Conservation (phyloP, 768 basidiomycete genomes). For the Cystobasidiopsis lactophilus region DNA sequence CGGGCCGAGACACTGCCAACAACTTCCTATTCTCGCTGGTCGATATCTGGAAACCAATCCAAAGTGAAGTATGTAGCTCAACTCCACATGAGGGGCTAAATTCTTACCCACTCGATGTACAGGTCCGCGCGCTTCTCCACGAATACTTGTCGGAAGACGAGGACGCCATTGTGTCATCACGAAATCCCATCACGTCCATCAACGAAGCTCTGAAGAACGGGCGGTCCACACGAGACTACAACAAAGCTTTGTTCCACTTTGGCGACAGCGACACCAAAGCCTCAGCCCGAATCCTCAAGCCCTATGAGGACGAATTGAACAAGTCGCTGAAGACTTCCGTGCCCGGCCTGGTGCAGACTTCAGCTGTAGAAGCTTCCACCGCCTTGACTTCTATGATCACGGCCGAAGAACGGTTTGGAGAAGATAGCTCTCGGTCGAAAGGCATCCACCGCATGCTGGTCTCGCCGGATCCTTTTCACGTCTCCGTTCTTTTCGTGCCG, state of each 20-base stretch:
- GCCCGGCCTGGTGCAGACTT: slow-evolving; percentile 51
- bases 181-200: slow-evolving; percentile 77
- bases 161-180: slow-evolving; percentile 47
- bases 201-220: slow-evolving; percentile 80
- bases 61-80: slow-evolving; percentile 48
- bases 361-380: slow-evolving; percentile 4
- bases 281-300: slow-evolving; percentile 42
- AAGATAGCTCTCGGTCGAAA: slow-evolving; percentile 20
- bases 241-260: slow-evolving; percentile 81
- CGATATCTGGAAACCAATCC: slow-evolving; percentile 73
- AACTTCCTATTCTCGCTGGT: slow-evolving; percentile 47
- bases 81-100: neutral
- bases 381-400: neutral
- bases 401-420: slow-evolving; percentile 32
- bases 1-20: slow-evolving; percentile 43
- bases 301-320: slow-evolving; percentile 65
- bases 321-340: slow-evolving; percentile 69
- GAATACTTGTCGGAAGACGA: slow-evolving; percentile 89
- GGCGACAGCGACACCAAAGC: slow-evolving; percentile 64
- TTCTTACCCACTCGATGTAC: neutral
- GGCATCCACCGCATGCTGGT: slow-evolving; percentile 59
- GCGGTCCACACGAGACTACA: slow-evolving; percentile 50
- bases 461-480: slow-evolving; percentile 80
- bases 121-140: slow-evolving; percentile 64
- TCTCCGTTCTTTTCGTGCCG: slow-evolving; percentile 81